Evolutionary conservation across 257 asterid genomes (phyloP), one percentile per base, ranked within the genome.

Genomic region (Solanum paucissectum): DNA sequence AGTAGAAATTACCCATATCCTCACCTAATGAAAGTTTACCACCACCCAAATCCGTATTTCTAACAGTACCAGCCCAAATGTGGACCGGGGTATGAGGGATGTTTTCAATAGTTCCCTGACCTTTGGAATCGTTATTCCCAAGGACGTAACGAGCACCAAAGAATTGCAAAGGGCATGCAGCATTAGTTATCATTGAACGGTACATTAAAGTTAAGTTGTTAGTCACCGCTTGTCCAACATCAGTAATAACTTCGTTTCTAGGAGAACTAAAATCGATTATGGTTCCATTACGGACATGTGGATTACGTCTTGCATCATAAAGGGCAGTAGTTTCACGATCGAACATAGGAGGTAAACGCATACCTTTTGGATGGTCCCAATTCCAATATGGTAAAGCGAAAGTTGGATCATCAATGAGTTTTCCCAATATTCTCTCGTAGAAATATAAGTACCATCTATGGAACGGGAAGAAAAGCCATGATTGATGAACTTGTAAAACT

Each of bases 401-500:
- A 49, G 84, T 64, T 20, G 90, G 88, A n/a, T 90, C 92, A 21
- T 66, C 34, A 3, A 90, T 90, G 12, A 90, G 49, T 12, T 79
- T 68, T 7, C 89, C 89, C 87, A 88, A 87, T 8, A 90, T 90
- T 85, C 89, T 81, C 89, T 90, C 92, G 16, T 86, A 88, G 69
- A 90, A 90, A 84, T 90, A 87, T 12, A 90, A 38, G 68, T 90
- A 90, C 89, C 87, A 90, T 69, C 92, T 77, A 34, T 90, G 92
- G 5, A 86, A 90, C 3, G 92, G 92, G 21, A 88, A 89, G 85
- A 89, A 89, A 13, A 87, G 91, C 91, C 91, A 89, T 3, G 90
- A 87, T 8, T 18, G 2, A 34, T 68, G 75, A 68, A 68, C 37
- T 29, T 68, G 75, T 1, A 68, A 68, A 7, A 27, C 11, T 5